Conservation (phyloP, 2,329 filamentous ascomycete species). For the Phialophora chinensis region DNA sequence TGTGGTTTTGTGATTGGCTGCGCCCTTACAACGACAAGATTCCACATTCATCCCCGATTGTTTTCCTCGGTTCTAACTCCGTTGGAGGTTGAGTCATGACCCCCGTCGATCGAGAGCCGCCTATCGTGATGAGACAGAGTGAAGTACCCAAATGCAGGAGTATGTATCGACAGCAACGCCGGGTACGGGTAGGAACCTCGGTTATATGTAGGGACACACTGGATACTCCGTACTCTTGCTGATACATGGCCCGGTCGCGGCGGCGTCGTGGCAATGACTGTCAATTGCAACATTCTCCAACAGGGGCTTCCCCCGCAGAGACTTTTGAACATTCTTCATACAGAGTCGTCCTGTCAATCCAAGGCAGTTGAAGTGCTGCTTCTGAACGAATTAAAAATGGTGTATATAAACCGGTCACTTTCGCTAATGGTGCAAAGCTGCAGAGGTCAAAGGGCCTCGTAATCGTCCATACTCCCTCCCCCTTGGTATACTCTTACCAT, state of each 20-base stretch:
- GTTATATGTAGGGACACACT: conserved; percentile 1
- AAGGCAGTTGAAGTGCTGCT: neutral
- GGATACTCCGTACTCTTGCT: neutral
- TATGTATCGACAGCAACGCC: neutral
- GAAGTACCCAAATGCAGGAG: neutral
- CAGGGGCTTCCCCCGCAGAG: neutral
- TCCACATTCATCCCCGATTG: conserved; percentile 1
- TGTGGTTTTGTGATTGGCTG: conserved; percentile 13
- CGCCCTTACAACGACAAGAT: conserved; percentile 25
- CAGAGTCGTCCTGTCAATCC: neutral
- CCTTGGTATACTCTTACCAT: neutral
- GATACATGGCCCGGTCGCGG: neutral
- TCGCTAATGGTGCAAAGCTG: neutral
- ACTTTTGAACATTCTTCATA: neutral
- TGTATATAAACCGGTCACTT: neutral
- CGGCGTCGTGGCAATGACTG: neutral
- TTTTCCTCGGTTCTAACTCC: neutral
- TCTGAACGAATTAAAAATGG: neutral
- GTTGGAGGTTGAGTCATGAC: neutral
- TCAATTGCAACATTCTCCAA: neutral
- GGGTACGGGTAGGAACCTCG: neutral
- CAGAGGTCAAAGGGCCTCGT: neutral
- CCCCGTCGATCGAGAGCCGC: neutral
- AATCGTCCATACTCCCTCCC: neutral
- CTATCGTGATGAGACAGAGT: neutral